phyloP scores from a whole-genome alignment of 2,329 filamentous ascomycete genomes.

The Talaromyces sp. region DNA sequence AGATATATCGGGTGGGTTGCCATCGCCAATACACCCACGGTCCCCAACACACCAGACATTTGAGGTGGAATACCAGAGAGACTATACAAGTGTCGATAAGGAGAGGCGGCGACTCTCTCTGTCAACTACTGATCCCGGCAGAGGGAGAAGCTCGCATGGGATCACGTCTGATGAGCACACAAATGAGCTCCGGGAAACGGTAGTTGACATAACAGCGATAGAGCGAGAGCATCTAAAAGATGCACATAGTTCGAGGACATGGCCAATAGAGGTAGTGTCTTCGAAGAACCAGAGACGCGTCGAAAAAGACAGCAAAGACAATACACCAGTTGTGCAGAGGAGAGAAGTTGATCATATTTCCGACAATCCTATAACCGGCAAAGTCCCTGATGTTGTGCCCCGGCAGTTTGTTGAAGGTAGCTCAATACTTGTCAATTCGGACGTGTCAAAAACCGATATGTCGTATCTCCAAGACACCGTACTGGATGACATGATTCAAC shows the following conservation, averaged over 20 bases:
- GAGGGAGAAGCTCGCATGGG: not conserved
- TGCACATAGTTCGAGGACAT: not conserved
- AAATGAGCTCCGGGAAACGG: not conserved
- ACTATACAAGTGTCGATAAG: not conserved
- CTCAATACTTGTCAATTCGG: not conserved
- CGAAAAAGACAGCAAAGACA: not conserved
- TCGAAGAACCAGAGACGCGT: not conserved
- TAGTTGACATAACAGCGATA: not conserved
- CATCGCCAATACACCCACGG: not conserved
- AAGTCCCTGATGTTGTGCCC: not conserved
- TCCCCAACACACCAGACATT: not conserved
- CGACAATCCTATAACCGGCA: not conserved
- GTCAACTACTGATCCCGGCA: not conserved
- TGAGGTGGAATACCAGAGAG: not conserved
- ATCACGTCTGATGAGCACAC: not conserved
- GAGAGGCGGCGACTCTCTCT: not conserved
- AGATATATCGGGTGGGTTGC: not conserved
- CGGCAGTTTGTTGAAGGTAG: not conserved
- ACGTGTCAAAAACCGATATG: not conserved
- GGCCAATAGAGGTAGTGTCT: not conserved
- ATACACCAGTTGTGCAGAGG: not conserved
- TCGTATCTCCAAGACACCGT: slow-evolving; percentile 54
- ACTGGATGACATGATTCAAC: slow-evolving; percentile 93
- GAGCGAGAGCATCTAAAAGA: not conserved
- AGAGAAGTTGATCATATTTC: not conserved